phyloP scores from a whole-genome alignment of 2,329 filamentous ascomycete species.

The Emmonsia crescens region DNA sequence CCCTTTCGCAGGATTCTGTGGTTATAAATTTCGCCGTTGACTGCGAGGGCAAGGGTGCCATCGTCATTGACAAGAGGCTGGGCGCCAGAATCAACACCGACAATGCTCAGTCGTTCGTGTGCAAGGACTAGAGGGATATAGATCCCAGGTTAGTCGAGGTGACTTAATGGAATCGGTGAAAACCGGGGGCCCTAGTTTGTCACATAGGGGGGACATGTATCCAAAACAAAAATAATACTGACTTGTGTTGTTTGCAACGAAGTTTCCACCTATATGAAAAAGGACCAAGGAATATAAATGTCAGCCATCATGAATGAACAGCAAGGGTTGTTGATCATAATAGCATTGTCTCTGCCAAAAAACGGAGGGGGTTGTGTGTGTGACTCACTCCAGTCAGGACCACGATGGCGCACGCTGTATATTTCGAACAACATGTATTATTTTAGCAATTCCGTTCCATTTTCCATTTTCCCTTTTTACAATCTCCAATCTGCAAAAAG shows the following conservation, averaged over 20 bases:
- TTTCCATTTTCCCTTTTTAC: background rate
- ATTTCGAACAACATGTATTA: background rate
- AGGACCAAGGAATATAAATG: background rate
- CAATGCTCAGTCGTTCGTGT: conserved; percentile 95
- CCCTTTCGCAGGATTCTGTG: conserved; percentile 86
- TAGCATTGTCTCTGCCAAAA: background rate
- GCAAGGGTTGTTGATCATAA: background rate
- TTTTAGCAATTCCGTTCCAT: conserved; percentile 1
- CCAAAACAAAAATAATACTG: conserved; percentile 27
- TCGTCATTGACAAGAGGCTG: conserved; percentile 93
- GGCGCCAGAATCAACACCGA: conserved; percentile 91
- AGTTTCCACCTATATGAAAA: conserved; percentile 60
- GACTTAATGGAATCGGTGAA: background rate
- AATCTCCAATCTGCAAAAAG: background rate
- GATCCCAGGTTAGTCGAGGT: conserved; percentile 15
- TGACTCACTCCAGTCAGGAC: conserved; percentile 92
- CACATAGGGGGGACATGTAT: background rate
- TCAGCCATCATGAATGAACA: background rate
- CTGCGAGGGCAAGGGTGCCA: conserved; percentile 75
- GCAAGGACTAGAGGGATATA: conserved; percentile 57
- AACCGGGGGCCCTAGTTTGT: background rate
- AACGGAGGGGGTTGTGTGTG: background rate
- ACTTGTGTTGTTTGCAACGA: conserved; percentile 87
- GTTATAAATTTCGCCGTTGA: conserved; percentile 99
- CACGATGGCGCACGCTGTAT: conserved; percentile 78